Evolutionary conservation across 192 early-diverging fungal species (phyloP).

Genomic region (Entophlyctis luteolus): DNA sequence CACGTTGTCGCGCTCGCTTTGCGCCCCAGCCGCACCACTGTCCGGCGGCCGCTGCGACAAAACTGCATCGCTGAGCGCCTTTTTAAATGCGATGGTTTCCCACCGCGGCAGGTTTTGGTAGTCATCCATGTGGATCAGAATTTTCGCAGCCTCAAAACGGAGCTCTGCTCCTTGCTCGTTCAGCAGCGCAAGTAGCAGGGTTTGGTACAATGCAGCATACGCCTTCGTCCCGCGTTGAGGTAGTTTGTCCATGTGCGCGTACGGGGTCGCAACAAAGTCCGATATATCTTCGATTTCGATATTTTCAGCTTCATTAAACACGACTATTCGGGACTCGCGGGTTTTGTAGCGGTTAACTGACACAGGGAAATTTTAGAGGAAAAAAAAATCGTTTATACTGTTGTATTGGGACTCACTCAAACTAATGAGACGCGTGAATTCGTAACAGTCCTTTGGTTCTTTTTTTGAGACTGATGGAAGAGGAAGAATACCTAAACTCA

Average conservation of each 20-base stretch:
- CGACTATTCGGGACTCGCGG: neutral
- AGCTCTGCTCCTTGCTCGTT: conserved; percentile 30
- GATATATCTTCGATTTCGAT: conserved; percentile 15
- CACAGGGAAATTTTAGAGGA: neutral
- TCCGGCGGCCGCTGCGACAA: neutral
- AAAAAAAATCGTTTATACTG: neutral
- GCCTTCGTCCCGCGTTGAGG: conserved; percentile 18
- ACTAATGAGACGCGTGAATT: conserved; percentile 2
- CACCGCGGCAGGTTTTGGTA: conserved; percentile 35
- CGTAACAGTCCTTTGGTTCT: neutral
- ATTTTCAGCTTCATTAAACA: neutral
- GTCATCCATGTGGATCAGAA: conserved; percentile 35
- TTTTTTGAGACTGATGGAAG: no score
- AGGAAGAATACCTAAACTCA: no score
- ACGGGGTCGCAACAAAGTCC: conserved; percentile 35
- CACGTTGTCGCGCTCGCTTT: conserved; percentile 2
- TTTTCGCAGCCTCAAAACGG: conserved; percentile 38
- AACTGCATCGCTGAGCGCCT: conserved; percentile 27
- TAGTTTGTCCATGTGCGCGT: conserved; percentile 4
- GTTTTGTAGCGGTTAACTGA: conserved; percentile 15
- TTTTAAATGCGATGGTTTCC: conserved; percentile 46
- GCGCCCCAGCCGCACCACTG: neutral
- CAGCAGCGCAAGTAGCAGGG: conserved; percentile 31
- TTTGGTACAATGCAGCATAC: conserved; percentile 27
- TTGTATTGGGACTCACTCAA: neutral